Conservation (phyloP, 805 yeast genomes). For the Cyberlindnera americana region DNA sequence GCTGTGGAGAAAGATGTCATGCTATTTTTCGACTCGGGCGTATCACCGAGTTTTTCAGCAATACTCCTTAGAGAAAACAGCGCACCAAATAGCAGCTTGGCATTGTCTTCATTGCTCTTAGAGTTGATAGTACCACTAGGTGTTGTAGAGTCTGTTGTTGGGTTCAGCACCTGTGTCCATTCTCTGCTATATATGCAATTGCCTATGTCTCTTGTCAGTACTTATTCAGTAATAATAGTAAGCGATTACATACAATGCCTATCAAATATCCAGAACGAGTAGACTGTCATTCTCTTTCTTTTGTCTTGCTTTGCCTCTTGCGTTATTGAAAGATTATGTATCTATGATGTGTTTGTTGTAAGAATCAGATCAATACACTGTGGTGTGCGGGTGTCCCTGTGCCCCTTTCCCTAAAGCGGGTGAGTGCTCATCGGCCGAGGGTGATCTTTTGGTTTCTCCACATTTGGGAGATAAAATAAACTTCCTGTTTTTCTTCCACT, state of each 20-base stretch:
- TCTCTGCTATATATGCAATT: slow-evolving; percentile 81
- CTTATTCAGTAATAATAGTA: too few species aligned
- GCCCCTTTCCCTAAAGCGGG: background rate
- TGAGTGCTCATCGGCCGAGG: slow-evolving; percentile 3
- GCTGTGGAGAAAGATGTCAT: slow-evolving; percentile 65
- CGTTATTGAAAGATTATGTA: background rate
- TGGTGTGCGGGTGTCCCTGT: slow-evolving; percentile 9
- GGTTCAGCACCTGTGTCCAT: slow-evolving; percentile 42
- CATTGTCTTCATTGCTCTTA: slow-evolving; percentile 61
- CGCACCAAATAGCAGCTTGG: slow-evolving; percentile 83
- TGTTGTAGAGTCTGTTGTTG: slow-evolving; percentile 9
- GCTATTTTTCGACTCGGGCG: slow-evolving; percentile 30
- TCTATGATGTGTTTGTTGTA: background rate
- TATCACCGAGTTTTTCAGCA: slow-evolving; percentile 48
- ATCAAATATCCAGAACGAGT: slow-evolving; percentile 88
- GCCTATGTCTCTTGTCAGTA: slow-evolving; percentile 29
- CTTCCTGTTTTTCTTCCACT: background rate
- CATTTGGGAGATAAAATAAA: background rate
- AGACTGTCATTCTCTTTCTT: slow-evolving; percentile 51
- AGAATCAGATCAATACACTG: too few species aligned
- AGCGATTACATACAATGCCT: slow-evolving; percentile 59
- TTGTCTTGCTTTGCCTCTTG: background rate
- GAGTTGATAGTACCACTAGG: slow-evolving; percentile 42
- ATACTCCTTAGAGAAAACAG: slow-evolving; percentile 76
- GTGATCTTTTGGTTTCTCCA: background rate